Evolutionary conservation across 129 eudicot species (phyloP), one percentile per base, ranked within the genome.

Genomic region (Tanacetum coccineum): DNA sequence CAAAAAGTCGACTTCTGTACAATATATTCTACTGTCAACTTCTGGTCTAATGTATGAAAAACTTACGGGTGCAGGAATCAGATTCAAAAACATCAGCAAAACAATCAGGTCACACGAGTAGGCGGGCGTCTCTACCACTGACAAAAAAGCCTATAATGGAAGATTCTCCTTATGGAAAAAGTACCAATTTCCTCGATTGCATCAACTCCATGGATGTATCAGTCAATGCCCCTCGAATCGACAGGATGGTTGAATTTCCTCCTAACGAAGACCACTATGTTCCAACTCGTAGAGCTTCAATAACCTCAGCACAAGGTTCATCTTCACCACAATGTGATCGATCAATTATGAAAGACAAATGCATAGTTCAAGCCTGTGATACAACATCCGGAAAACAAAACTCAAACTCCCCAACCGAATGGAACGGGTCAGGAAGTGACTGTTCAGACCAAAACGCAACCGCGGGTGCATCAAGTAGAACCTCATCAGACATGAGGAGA

Each of bases 171-270:
- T 70, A 58, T 67, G 82, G 75, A 75, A 82, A 83, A 65, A 71
- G 73, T 28, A 69, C 79, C 36, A 60, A 78, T 36, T 70, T 81
- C 60, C 84, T 77, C 18, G 81, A 78, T 11, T 30, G 62, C 63
- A 62, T 80, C 48, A 88, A 82, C 59, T 88, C 98, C 25, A 86
- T 95, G 10, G 91, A 92, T 50, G 87, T 92, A 47, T 92, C 98
- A 45, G 95, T 92, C 67, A 85, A 92, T 50, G 87, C 91, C 66
- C 98, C 98, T 42, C 83, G 89, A n/a, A 82, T 92, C 5, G 98
- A 92, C 74, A 86, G 77, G 70, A 88, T 92, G 89, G 79, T 83
- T 3, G 96, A 92, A 56, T 80, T 83, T 74, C 87, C 78, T 15
- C 79, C 84, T 32, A 78, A 73, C 19, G 84, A 76, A 25, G 85